Evolutionary conservation across 805 yeast species (phyloP).

Genomic region (Wickerhamomyces queroliae): DNA sequence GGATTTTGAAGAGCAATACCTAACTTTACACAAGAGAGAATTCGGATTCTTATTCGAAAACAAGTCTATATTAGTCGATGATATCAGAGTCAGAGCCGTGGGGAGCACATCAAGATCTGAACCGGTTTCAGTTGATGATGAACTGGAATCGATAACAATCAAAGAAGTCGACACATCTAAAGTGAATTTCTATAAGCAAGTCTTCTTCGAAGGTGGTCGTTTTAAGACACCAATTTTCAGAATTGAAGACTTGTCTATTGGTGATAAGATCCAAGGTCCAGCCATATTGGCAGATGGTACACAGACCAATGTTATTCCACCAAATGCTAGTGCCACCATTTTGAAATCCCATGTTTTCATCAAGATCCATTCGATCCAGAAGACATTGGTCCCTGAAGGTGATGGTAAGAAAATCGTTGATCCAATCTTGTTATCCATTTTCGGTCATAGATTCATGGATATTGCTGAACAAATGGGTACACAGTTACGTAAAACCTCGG

Average conservation of each 20-base stretch:
- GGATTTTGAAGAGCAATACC: conserved; percentile 40
- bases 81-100: conserved; percentile 66
- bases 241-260: conserved; percentile 47
- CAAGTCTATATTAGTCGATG: conserved; percentile 60
- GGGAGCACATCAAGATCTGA: conserved; percentile 48
- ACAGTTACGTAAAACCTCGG: conserved; percentile 72
- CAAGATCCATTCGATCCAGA: conserved; percentile 15
- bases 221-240: conserved; percentile 48
- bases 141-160: conserved; percentile 33
- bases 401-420: conserved; percentile 37
- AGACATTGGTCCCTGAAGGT: conserved; percentile 8
- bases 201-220: conserved; percentile 53
- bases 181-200: conserved; percentile 33
- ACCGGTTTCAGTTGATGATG: conserved; percentile 44
- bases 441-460: conserved; percentile 82
- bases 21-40: conserved; percentile 55
- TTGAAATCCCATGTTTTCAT: conserved; percentile 60
- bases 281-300: conserved; percentile 76
- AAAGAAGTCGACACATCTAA: conserved; percentile 20
- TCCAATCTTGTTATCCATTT: conserved; percentile 69
- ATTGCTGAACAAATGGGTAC: conserved; percentile 90
- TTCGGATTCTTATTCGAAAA: conserved; percentile 64
- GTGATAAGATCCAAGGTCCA: conserved; percentile 59
- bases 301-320: conserved; percentile 73
- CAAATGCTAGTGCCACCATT: conserved; percentile 49